Evolutionary conservation across 1,284 basidiomycete genomes (phyloP).

Genomic region (Irpex lacteus): DNA sequence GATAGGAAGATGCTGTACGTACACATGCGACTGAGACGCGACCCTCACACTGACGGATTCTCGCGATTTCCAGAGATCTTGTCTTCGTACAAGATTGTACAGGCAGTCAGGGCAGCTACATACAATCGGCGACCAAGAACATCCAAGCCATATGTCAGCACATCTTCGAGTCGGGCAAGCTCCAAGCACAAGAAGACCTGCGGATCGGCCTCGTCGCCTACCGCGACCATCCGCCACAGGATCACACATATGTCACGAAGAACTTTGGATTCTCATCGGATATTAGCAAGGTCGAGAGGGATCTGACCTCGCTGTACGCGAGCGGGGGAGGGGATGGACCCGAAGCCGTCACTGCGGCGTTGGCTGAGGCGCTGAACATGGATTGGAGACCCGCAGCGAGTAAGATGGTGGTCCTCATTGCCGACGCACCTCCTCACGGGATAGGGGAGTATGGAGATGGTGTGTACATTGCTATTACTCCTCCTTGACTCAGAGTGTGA

Average conservation of each 20-base stretch:
- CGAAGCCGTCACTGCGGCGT: slow-evolving; percentile 94
- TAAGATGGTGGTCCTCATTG: slow-evolving; percentile 94
- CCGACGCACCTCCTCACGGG: slow-evolving; percentile 97
- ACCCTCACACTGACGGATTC: neutral
- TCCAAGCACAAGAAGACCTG: slow-evolving; percentile 84
- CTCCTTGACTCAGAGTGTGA: slow-evolving; percentile 16
- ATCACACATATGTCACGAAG: slow-evolving; percentile 90
- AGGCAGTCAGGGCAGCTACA: slow-evolving; percentile 83
- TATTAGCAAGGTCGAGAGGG: slow-evolving; percentile 83
- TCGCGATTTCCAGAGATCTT: slow-evolving; percentile 62
- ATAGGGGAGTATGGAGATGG: slow-evolving; percentile 93
- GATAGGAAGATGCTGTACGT: slow-evolving; percentile 75
- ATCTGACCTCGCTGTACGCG: slow-evolving; percentile 85
- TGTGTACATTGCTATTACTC: slow-evolving; percentile 31
- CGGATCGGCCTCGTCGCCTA: slow-evolving; percentile 89
- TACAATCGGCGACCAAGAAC: slow-evolving; percentile 92
- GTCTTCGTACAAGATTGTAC: slow-evolving; percentile 92
- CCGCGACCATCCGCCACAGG: slow-evolving; percentile 94
- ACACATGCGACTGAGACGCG: slow-evolving; percentile 3
- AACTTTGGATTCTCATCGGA: slow-evolving; percentile 95
- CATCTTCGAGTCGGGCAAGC: slow-evolving; percentile 93
- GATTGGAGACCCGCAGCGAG: slow-evolving; percentile 90
- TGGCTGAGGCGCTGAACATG: slow-evolving; percentile 85
- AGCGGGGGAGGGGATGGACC: slow-evolving; percentile 97
- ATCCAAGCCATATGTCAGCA: slow-evolving; percentile 96